Evolutionary conservation across 805 yeast species (phyloP).

Genomic region (Candida sakaeoensis): DNA sequence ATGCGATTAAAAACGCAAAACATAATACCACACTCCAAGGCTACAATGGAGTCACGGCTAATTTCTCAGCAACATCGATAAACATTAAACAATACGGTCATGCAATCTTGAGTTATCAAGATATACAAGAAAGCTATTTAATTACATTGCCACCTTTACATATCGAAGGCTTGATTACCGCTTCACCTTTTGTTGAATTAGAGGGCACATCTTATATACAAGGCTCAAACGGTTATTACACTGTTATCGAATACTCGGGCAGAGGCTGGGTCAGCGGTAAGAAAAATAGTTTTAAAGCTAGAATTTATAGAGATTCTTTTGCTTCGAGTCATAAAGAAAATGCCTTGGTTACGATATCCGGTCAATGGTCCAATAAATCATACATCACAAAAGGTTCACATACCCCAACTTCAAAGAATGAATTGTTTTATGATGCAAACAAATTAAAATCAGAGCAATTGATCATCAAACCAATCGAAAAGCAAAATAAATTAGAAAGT

Average conservation of each 20-base stretch:
- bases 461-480: slow-evolving; percentile 72
- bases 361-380: slow-evolving; percentile 89
- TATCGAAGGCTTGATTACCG: slow-evolving; percentile 87
- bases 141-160: slow-evolving; percentile 93
- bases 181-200: slow-evolving; percentile 91
- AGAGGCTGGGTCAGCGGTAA: slow-evolving; percentile 95
- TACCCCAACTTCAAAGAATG: slow-evolving; percentile 42
- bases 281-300: slow-evolving; percentile 87
- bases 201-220: slow-evolving; percentile 87
- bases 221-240: slow-evolving; percentile 70
- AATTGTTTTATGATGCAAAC: slow-evolving; percentile 62
- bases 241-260: slow-evolving; percentile 78
- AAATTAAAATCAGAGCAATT: slow-evolving; percentile 51
- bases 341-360: slow-evolving; percentile 74
- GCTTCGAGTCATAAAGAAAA: slow-evolving; percentile 51
- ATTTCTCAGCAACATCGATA: slow-evolving; percentile 73
- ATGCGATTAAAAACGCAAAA: slow-evolving; percentile 71
- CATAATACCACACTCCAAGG: slow-evolving; percentile 75
- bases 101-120: slow-evolving; percentile 65
- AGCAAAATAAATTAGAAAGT: slow-evolving; percentile 78
- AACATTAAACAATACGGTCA: slow-evolving; percentile 92
- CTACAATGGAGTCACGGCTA: slow-evolving; percentile 83
- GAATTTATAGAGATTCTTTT: slow-evolving; percentile 55
- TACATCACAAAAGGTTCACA: slow-evolving; percentile 55
- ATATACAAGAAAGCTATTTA: slow-evolving; percentile 63